These are phyloP conservation scores for Ophiostoma triangulosporum DNA, from an alignment of 2,329 filamentous ascomycete species.

Conservation along the genomic window DNA sequence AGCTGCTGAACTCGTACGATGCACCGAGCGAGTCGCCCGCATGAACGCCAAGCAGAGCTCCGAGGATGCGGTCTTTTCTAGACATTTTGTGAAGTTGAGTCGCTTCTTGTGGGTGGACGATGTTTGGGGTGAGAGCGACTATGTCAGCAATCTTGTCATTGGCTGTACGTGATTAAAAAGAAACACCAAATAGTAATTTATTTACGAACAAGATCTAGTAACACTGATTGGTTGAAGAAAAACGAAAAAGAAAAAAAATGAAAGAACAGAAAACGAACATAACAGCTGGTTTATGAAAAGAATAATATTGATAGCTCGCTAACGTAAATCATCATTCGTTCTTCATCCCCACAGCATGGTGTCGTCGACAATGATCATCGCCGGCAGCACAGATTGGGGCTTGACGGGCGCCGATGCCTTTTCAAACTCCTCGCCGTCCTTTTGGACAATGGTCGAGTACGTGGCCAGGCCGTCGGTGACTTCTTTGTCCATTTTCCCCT, in stretches of 20 bases:
- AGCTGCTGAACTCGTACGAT: slow-evolving; percentile 29
- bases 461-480: slow-evolving; percentile 12
- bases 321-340: background rate
- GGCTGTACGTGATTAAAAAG: too few relatives aligned
- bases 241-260: background rate
- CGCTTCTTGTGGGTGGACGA: background rate
- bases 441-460: slow-evolving; percentile 17
- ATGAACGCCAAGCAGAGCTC: slow-evolving; percentile 33
- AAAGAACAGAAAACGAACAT: background rate
- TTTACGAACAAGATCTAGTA: too few relatives aligned
- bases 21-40: slow-evolving; percentile 34
- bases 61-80: slow-evolving; percentile 21
- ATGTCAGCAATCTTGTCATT: too few relatives aligned
- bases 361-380: background rate
- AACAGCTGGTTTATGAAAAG: background rate
- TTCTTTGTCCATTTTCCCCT: background rate
- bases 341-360: slow-evolving; percentile 7
- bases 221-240: too few relatives aligned
- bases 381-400: background rate
- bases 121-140: background rate
- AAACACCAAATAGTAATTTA: too few relatives aligned
- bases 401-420: slow-evolving; percentile 17
- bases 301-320: too few relatives aligned
- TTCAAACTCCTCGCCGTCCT: slow-evolving; percentile 20
- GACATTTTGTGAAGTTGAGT: too few relatives aligned